phyloP scores from a whole-genome alignment of 2,329 filamentous ascomycete genomes.

The Elsinoe batatas region DNA sequence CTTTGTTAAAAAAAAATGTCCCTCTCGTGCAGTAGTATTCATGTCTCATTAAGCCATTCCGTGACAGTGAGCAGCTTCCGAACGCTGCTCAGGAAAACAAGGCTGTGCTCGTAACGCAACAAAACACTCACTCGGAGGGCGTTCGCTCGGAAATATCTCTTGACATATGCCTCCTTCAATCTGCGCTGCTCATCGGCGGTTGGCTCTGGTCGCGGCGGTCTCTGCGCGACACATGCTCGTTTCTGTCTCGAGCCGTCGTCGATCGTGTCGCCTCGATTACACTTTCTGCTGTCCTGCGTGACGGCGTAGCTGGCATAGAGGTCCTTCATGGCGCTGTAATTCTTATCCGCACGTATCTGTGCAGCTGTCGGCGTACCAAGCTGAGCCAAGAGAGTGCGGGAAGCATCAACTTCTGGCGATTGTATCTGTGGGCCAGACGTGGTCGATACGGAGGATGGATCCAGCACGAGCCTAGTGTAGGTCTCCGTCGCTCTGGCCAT shows the following conservation, averaged over 20 bases:
- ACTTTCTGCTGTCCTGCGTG: not conserved
- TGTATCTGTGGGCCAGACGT: not conserved
- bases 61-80: conserved; percentile 23
- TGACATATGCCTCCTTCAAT: not conserved
- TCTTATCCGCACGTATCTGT: not conserved
- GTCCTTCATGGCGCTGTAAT: not conserved
- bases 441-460: not conserved
- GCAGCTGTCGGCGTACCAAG: not conserved
- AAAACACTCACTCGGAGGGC: conserved; percentile 24
- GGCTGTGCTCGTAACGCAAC: conserved; percentile 24
- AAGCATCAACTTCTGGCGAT: not conserved
- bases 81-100: conserved; percentile 21
- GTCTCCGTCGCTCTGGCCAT: not conserved
- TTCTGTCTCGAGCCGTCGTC: not conserved
- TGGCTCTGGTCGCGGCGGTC: too few relatives aligned
- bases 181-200: too few relatives aligned
- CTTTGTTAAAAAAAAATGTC: too few relatives aligned
- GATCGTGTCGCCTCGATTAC: not conserved
- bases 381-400: not conserved
- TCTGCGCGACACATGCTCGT: too few relatives aligned
- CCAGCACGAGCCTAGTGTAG: not conserved
- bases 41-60: not conserved
- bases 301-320: not conserved
- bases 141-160: conserved; percentile 22
- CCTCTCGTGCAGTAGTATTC: not conserved